These are phyloP conservation scores for Sarocladiaceae sp. DNA, from an alignment of 2,329 filamentous ascomycete genomes.

Conservation along the genomic window DNA sequence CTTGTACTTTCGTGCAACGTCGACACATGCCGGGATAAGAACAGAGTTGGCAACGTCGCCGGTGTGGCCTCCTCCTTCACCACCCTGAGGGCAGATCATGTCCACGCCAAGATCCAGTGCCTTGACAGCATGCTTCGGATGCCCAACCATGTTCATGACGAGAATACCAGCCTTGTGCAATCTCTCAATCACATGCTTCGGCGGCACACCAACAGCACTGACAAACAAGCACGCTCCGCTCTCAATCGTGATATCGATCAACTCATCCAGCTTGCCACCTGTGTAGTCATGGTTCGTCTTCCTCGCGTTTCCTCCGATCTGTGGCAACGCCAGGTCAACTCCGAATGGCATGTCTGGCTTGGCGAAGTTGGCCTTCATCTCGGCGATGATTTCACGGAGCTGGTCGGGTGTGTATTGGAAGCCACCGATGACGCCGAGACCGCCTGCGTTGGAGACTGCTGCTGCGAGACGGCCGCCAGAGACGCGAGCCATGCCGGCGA, in stretches of 20 bases:
- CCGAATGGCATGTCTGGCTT: conserved; percentile 75
- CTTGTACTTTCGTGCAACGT: conserved; percentile 70
- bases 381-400: conserved; percentile 75
- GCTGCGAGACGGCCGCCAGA: conserved; percentile 76
- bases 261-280: conserved; percentile 77
- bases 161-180: conserved; percentile 77
- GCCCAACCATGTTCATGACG: conserved; percentile 97
- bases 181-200: conserved; percentile 64
- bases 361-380: conserved; percentile 72
- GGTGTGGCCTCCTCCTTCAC: conserved; percentile 91
- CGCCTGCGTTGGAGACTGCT: conserved; percentile 84
- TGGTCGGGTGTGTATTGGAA: conserved; percentile 70
- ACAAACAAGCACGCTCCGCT: conserved; percentile 85
- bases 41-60: conserved; percentile 84
- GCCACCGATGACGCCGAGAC: conserved; percentile 71
- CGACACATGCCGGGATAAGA: conserved; percentile 80
- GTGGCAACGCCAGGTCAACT: conserved; percentile 85
- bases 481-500: conserved; percentile 90
- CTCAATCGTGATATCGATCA: conserved; percentile 81
- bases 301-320: conserved; percentile 77
- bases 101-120: conserved; percentile 84
- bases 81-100: conserved; percentile 87
- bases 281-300: conserved; percentile 98
- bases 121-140: conserved; percentile 86
- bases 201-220: conserved; percentile 82